phyloP scores from a whole-genome alignment of 805 yeast species.

The Metschnikowia orientalis region DNA sequence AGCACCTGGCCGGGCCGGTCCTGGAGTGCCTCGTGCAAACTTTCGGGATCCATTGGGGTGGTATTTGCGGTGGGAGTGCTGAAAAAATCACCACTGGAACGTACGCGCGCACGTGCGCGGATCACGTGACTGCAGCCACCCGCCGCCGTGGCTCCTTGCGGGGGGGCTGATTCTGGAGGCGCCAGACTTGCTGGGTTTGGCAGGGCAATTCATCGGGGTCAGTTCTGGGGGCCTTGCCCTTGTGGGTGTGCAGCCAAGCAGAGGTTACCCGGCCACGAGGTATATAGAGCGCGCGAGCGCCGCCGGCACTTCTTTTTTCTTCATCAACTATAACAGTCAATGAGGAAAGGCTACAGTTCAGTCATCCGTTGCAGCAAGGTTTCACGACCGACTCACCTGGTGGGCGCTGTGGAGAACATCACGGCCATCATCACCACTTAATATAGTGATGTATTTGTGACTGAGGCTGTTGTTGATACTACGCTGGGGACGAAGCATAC shows the following conservation, averaged over 20 bases:
- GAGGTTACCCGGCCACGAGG: conserved; percentile 11
- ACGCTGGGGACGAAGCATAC: too few relatives aligned
- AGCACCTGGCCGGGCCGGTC: conserved; percentile 21
- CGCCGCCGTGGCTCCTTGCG: too few relatives aligned
- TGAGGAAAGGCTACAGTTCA: conserved; percentile 44
- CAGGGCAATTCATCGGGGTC: too few relatives aligned
- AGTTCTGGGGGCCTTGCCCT: too few relatives aligned
- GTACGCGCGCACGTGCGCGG: too few relatives aligned
- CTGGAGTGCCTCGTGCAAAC: conserved; percentile 13
- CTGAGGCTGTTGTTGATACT: conserved; percentile 35
- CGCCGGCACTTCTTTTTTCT: conserved; percentile 17
- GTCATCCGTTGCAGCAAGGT: conserved; percentile 37
- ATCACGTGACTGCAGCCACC: too few relatives aligned
- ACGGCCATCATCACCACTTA: conserved; percentile 47
- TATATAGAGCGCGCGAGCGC: conserved; percentile 6
- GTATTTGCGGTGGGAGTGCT: background rate
- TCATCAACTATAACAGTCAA: conserved; percentile 58
- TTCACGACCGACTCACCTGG: conserved; percentile 18
- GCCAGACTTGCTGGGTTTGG: too few relatives aligned
- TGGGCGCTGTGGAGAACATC: conserved; percentile 55
- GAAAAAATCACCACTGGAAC: conserved; percentile 4
- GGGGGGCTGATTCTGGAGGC: too few relatives aligned
- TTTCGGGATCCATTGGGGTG: conserved; percentile 2
- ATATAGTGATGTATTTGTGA: conserved; percentile 35
- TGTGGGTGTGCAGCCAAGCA: too few relatives aligned